A percentile compares a stretch with the other conserved stretches of the same genome.
These are phyloP conservation scores for Bjerkandera adusta DNA, from an alignment of 1,284 basidiomycete species.

Conservation along the genomic window DNA sequence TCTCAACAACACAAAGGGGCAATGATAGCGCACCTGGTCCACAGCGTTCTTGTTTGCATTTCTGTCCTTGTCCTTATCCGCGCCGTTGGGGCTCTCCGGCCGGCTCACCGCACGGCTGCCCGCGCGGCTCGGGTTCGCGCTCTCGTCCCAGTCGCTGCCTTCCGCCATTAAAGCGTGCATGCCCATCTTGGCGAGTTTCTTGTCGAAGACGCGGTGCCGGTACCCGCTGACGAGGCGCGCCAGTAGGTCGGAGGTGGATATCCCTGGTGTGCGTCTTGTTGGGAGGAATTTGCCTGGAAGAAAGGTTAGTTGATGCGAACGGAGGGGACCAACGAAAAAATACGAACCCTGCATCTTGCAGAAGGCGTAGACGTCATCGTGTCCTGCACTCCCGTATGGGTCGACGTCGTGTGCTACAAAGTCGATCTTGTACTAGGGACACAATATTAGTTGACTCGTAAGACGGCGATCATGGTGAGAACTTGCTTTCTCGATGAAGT, in stretches of 20 bases:
- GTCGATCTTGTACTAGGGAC: slow-evolving; percentile 39
- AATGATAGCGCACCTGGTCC: not conserved
- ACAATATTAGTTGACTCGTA: not conserved
- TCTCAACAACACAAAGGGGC: no score
- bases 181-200: slow-evolving; percentile 87
- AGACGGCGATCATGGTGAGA: not conserved
- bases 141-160: slow-evolving; percentile 35
- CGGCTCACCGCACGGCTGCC: slow-evolving; percentile 8
- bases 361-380: slow-evolving; percentile 86
- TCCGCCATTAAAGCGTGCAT: slow-evolving; percentile 59
- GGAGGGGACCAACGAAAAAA: slow-evolving; percentile 1
- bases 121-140: slow-evolving; percentile 10
- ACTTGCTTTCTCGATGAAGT: slow-evolving; percentile 67
- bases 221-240: slow-evolving; percentile 88
- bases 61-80: no score
- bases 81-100: slow-evolving; percentile 9
- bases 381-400: slow-evolving; percentile 73
- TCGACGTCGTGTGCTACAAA: slow-evolving; percentile 96
- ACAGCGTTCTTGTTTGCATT: no score
- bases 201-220: slow-evolving; percentile 82
- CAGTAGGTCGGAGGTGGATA: slow-evolving; percentile 92
- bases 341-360: slow-evolving; percentile 74
- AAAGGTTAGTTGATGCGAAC: not conserved
- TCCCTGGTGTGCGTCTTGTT: slow-evolving; percentile 90
- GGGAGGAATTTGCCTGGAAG: slow-evolving; percentile 88